These are phyloP conservation scores for Cryphonectria carpinicola DNA, from an alignment of 2,329 filamentous ascomycete genomes.

Conservation along the genomic window DNA sequence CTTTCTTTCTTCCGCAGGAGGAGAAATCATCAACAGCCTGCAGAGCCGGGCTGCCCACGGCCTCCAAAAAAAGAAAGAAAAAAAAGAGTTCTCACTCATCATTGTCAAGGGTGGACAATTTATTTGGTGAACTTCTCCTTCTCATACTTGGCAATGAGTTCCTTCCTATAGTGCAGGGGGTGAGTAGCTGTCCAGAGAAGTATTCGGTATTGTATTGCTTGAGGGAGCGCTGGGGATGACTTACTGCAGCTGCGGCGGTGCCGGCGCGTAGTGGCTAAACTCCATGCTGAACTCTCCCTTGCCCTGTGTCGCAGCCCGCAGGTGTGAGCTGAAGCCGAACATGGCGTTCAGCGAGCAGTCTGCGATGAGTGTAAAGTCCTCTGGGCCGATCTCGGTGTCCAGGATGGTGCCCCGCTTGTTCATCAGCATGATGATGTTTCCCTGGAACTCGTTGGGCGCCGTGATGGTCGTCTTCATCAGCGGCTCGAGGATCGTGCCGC, in stretches of 20 bases:
- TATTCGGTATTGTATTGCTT: neutral
- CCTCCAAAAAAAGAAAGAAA: neutral
- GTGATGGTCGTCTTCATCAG: constrained; percentile 98
- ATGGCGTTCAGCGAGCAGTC: constrained; percentile 95
- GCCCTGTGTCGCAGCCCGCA: constrained; percentile 92
- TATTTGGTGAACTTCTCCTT: constrained; percentile 46
- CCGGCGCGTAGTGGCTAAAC: constrained; percentile 92
- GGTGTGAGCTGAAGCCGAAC: constrained; percentile 94
- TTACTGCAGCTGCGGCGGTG: constrained; percentile 87
- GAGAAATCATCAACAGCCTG: neutral
- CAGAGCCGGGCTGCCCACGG: neutral
- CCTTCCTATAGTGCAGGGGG: constrained; percentile 51
- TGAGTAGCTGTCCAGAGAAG: constrained; percentile 29
- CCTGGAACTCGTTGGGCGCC: constrained; percentile 96
- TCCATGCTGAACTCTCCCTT: constrained; percentile 99
- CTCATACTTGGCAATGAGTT: constrained; percentile 62
- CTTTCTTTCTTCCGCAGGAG: neutral
- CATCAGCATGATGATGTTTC: constrained; percentile 88
- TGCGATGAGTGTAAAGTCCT: constrained; percentile 90
- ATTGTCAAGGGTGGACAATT: neutral
- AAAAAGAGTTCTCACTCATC: neutral
- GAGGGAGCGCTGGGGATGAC: constrained; percentile 34
- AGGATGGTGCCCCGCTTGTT: constrained; percentile 97
- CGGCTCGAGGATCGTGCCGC: constrained; percentile 87
- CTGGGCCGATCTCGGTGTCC: constrained; percentile 90